Evolutionary conservation across 345 rosid species (phyloP).

Genomic region (Erysimum cheiranthoides): DNA sequence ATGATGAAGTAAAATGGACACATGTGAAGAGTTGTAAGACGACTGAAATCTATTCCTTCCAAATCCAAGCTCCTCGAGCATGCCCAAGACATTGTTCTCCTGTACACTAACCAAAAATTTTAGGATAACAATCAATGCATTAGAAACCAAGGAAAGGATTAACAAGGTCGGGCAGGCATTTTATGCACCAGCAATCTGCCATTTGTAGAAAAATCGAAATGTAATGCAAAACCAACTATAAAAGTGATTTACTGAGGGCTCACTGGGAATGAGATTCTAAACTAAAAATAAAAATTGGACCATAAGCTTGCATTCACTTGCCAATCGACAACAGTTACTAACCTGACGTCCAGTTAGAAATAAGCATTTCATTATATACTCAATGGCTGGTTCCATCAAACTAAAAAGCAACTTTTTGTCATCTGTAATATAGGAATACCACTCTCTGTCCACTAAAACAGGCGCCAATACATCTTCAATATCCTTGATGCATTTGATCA

Average conservation of each 20-base stretch:
- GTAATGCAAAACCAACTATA: neutral
- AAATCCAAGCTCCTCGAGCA: constrained; percentile 71
- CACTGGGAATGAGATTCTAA: constrained; percentile 1
- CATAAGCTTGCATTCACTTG: constrained; percentile 17
- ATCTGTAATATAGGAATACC: constrained; percentile 49
- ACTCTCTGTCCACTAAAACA: constrained; percentile 52
- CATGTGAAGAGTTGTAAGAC: constrained; percentile 51
- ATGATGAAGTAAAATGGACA: constrained; percentile 79
- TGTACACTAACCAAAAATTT: constrained; percentile 48
- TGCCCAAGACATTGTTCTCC: constrained; percentile 51
- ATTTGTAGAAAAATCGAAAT: constrained; percentile 5
- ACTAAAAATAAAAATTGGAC: neutral
- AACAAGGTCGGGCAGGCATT: neutral
- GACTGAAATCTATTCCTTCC: constrained; percentile 56
- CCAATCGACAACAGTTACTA: constrained; percentile 41
- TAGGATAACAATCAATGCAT: constrained; percentile 45
- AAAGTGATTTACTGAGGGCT: constrained; percentile 5
- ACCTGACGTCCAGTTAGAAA: constrained; percentile 74
- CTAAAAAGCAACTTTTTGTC: constrained; percentile 59
- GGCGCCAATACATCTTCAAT: constrained; percentile 55
- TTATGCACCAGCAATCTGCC: constrained; percentile 4
- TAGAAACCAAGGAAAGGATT: constrained; percentile 23
- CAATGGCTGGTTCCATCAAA: constrained; percentile 85
- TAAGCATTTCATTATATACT: constrained; percentile 69
- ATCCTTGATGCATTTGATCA: constrained; percentile 72